Conservation (phyloP, 78 protist species). For the Pigoraptor vietnamica region DNA sequence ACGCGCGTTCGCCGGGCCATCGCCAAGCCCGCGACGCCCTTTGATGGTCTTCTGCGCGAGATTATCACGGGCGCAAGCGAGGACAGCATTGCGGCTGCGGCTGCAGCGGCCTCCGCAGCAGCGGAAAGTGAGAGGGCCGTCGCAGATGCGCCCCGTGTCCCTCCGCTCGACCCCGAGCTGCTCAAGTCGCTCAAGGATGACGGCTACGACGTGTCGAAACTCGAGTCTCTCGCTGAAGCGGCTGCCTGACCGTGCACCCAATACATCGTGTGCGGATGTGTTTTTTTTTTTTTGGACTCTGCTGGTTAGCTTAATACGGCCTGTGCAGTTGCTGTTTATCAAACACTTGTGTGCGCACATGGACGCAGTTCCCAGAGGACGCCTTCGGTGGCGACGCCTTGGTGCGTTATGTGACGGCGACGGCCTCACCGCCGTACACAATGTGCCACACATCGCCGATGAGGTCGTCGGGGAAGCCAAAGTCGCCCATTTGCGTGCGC, state of each 20-base stretch:
- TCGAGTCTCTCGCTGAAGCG: no score
- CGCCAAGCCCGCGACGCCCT: neutral
- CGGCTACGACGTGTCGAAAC: neutral
- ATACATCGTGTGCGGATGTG: no score
- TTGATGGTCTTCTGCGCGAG: neutral
- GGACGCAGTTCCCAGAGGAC: neutral
- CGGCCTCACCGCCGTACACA: neutral
- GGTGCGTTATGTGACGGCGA: neutral
- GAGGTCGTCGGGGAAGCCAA: slow-evolving; percentile 11
- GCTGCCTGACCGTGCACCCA: no score
- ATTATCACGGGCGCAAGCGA: neutral
- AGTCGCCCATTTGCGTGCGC: neutral
- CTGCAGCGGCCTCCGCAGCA: neutral
- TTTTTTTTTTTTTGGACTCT: no score
- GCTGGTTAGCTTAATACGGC: no score
- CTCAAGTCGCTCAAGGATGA: neutral
- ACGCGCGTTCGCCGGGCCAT: neutral
- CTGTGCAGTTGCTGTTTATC: no score
- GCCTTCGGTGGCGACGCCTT: neutral
- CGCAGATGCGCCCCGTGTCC: neutral
- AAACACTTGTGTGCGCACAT: neutral
- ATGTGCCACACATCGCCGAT: neutral
- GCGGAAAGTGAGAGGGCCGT: neutral
- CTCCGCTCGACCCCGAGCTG: neutral
- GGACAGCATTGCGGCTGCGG: neutral